Percentiles rank a stretch among this genome's conserved stretches.
phyloP scores from a whole-genome alignment of 2,329 filamentous ascomycete genomes.

The Endoconidiophora laricicola region DNA sequence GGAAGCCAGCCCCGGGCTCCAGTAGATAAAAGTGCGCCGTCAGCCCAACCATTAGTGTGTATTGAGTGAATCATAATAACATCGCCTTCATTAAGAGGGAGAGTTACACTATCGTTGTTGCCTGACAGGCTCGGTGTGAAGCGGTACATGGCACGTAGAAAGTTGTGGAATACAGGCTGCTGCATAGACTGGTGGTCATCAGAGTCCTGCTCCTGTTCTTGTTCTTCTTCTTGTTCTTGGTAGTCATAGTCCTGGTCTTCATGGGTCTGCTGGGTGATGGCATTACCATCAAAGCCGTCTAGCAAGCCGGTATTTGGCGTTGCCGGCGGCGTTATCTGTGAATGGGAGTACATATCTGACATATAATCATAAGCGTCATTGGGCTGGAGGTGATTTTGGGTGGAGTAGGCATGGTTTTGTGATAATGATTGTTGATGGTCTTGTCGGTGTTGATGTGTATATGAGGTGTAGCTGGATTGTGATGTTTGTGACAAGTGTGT shows the following conservation, averaged over 20 bases:
- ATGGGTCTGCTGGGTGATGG: slow-evolving; percentile 20
- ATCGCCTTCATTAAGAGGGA: slow-evolving; percentile 79
- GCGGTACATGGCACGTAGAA: slow-evolving; percentile 82
- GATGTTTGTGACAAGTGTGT: slow-evolving; percentile 1
- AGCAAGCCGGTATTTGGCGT: slow-evolving; percentile 42
- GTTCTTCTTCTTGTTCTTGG: slow-evolving; percentile 2
- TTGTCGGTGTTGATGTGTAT: not conserved
- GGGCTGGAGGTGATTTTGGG: slow-evolving; percentile 14
- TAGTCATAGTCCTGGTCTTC: not conserved
- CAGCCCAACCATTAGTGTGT: slow-evolving; percentile 96
- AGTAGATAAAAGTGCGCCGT: slow-evolving; percentile 74
- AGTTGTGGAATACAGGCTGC: slow-evolving; percentile 73
- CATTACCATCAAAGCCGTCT: slow-evolving; percentile 34
- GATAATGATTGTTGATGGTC: not conserved
- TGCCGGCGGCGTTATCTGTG: slow-evolving; percentile 60
- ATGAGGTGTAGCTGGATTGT: not conserved
- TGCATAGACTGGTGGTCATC: slow-evolving; percentile 17
- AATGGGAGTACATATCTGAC: slow-evolving; percentile 28
- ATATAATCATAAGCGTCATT: slow-evolving; percentile 13
- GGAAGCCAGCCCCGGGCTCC: slow-evolving; percentile 88
- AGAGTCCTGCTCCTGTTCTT: slow-evolving; percentile 20
- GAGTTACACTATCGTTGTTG: slow-evolving; percentile 71
- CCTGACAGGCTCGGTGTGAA: slow-evolving; percentile 68
- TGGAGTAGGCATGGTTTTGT: slow-evolving; percentile 15
- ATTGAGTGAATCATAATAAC: slow-evolving; percentile 89